phyloP scores from a whole-genome alignment of 2,329 filamentous ascomycete species.

The Claviceps africana region DNA sequence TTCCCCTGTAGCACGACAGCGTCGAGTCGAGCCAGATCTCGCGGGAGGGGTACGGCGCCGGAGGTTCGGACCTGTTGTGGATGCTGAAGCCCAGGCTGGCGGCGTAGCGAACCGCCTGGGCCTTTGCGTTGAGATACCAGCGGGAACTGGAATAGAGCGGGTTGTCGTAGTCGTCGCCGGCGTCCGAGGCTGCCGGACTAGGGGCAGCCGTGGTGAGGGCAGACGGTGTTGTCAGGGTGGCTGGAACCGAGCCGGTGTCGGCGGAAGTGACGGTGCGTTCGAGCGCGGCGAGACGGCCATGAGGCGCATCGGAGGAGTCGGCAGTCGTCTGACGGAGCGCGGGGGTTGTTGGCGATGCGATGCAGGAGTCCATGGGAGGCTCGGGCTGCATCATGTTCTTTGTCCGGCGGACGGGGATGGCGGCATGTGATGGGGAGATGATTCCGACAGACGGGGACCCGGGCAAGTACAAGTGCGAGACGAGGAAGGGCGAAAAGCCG shows the following conservation, averaged over 20 bases:
- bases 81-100: conserved; percentile 29
- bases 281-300: conserved; percentile 6
- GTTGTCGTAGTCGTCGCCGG: conserved; percentile 27
- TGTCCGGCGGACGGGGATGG: not conserved
- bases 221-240: conserved; percentile 2
- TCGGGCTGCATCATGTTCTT: not conserved
- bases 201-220: conserved; percentile 14
- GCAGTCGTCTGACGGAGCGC: not conserved
- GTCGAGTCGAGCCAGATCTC: conserved; percentile 30
- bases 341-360: not conserved
- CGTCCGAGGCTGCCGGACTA: conserved; percentile 17
- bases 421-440: not conserved
- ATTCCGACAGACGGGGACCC: too few relatives aligned
- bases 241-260: conserved; percentile 1
- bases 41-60: conserved; percentile 23
- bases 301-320: not conserved
- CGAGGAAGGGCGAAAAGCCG: not conserved
- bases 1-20: conserved; percentile 21
- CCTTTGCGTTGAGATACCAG: conserved; percentile 29
- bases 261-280: conserved; percentile 4
- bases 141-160: conserved; percentile 29
- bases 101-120: conserved; percentile 29
- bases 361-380: not conserved
- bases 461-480: not conserved
- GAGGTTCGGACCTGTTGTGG: conserved; percentile 26